A percentile compares a stretch with the other conserved stretches of the same genome.
Evolutionary conservation across 177 flowering plant genomes (phyloP).

Genomic region (Telopea speciosissima): DNA sequence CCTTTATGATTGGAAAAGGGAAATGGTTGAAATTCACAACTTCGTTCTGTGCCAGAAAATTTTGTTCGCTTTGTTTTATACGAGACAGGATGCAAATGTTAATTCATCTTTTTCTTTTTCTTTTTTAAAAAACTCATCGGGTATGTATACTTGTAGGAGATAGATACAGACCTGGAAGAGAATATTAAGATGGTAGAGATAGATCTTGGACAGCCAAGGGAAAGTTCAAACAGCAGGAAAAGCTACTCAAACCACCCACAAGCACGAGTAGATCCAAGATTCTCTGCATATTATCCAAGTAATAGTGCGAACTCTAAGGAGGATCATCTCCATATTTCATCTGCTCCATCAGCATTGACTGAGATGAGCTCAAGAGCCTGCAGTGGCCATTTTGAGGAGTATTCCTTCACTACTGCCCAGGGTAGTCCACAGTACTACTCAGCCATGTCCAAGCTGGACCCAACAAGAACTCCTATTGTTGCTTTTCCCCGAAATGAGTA

Average conservation of each 20-base stretch:
- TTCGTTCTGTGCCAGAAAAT: too few species aligned
- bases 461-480: slow-evolving; percentile 34
- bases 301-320: slow-evolving; percentile 27
- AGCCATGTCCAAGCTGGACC: slow-evolving; percentile 49
- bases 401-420: slow-evolving; percentile 56
- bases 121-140: neutral
- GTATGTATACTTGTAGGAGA: slow-evolving; percentile 30
- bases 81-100: too few species aligned
- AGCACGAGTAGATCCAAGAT: slow-evolving; percentile 44
- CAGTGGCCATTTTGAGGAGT: slow-evolving; percentile 80
- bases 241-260: slow-evolving; percentile 46
- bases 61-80: too few species aligned
- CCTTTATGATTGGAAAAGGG: neutral
- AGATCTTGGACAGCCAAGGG: slow-evolving; percentile 55
- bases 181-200: slow-evolving; percentile 84
- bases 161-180: slow-evolving; percentile 52
- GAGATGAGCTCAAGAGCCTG: slow-evolving; percentile 70
- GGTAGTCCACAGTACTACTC: slow-evolving; percentile 74
- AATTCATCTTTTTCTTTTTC: too few species aligned
- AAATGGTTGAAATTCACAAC: neutral
- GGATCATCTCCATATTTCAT: slow-evolving; percentile 47
- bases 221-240: slow-evolving; percentile 42
- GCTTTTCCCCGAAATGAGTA: slow-evolving; percentile 49
- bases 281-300: slow-evolving; percentile 32
- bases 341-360: slow-evolving; percentile 62